Evolutionary conservation across 2,329 filamentous ascomycete genomes (phyloP).

Genomic region (Elsinoe ampelina): DNA sequence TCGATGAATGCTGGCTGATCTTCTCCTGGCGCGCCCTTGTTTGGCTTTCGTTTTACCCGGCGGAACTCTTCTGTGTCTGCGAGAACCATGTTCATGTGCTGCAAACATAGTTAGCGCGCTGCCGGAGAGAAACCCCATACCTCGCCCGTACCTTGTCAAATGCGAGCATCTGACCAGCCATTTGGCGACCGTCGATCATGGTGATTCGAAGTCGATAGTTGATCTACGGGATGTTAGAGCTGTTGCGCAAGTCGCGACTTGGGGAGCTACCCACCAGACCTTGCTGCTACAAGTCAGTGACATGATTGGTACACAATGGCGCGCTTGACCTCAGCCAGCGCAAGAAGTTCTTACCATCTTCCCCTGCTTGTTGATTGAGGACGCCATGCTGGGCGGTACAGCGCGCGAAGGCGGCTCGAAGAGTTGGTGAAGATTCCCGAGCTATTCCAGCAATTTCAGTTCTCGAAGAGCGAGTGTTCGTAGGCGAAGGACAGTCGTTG

Average conservation of each 20-base stretch:
- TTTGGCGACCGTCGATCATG: conserved; percentile 86
- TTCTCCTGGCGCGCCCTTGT: conserved; percentile 60
- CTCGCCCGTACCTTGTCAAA: conserved; percentile 72
- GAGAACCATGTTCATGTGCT: conserved; percentile 99
- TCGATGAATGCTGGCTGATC: conserved; percentile 61
- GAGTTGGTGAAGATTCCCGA: too few relatives aligned
- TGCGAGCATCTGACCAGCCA: conserved; percentile 96
- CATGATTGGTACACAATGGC: conserved; percentile 16
- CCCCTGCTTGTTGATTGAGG: conserved; percentile 72
- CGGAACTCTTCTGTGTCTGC: conserved; percentile 98
- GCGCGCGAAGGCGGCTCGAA: conserved; percentile 16
- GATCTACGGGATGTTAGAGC: conserved; percentile 52
- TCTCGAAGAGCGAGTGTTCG: not conserved
- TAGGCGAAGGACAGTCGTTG: not conserved
- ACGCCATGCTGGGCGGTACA: conserved; percentile 32
- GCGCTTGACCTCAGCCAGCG: conserved; percentile 27
- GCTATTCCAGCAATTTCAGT: not conserved
- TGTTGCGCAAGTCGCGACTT: not conserved
- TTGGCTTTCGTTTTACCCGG: conserved; percentile 74
- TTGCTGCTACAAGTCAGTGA: conserved; percentile 46
- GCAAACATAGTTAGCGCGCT: conserved; percentile 19
- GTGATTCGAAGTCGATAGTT: conserved; percentile 99
- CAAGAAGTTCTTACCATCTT: conserved; percentile 77
- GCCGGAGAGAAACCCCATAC: too few relatives aligned
- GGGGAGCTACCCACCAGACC: conserved; percentile 48